These are phyloP conservation scores for Halophytophthora polymorphica DNA, from an alignment of 352 stramenopile species.

Conservation along the genomic window DNA sequence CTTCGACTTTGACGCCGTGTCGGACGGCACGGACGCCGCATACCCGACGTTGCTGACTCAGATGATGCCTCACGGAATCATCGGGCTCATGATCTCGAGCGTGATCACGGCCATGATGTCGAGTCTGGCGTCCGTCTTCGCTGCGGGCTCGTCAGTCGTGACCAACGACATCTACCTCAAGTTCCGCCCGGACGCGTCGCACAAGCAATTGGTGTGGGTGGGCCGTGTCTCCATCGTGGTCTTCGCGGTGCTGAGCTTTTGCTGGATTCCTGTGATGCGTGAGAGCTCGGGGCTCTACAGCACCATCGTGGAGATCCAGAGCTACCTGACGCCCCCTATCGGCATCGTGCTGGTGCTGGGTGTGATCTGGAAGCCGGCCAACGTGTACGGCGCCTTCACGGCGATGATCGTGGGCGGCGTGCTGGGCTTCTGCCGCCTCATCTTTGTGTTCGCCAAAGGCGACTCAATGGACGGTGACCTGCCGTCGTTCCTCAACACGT, in stretches of 20 bases:
- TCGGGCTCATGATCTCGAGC: constrained; percentile 64
- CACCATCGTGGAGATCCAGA: constrained; percentile 60
- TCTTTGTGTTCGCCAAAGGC: constrained; percentile 58
- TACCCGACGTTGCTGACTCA: constrained; percentile 67
- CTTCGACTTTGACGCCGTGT: constrained; percentile 53
- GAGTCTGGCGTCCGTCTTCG: constrained; percentile 60
- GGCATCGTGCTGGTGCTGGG: constrained; percentile 60
- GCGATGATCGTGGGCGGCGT: constrained; percentile 48
- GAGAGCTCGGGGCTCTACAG: constrained; percentile 60
- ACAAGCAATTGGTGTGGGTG: constrained; percentile 60
- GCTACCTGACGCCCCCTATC: constrained; percentile 57
- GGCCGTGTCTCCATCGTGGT: constrained; percentile 44
- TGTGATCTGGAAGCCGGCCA: constrained; percentile 48
- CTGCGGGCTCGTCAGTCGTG: constrained; percentile 52
- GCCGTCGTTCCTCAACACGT: constrained; percentile 38
- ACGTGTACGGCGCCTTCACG: constrained; percentile 43
- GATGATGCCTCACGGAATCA: constrained; percentile 61
- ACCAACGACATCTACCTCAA: constrained; percentile 71
- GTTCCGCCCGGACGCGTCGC: constrained; percentile 42
- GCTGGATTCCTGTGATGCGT: constrained; percentile 64
- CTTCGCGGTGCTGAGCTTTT: constrained; percentile 54
- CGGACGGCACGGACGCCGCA: constrained; percentile 51
- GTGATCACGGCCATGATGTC: constrained; percentile 77
- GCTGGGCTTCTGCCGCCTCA: constrained; percentile 42
- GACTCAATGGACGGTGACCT: constrained; percentile 39